Conservation (phyloP, 441 rosid species). For the Erysimum pusillum region DNA sequence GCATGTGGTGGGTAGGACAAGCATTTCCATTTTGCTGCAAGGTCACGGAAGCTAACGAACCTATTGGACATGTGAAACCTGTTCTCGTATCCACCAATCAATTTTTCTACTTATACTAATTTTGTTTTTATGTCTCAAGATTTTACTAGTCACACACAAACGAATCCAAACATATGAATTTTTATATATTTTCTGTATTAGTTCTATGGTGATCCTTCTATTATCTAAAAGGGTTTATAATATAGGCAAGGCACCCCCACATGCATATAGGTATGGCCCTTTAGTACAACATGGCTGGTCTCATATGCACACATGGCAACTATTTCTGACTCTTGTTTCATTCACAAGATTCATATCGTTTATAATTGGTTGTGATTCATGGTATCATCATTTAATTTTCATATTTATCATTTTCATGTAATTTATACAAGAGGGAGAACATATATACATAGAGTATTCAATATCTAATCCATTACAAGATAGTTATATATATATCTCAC, state of each 20-base stretch:
- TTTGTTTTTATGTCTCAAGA: constrained; percentile 31
- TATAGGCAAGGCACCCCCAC: constrained; percentile 14
- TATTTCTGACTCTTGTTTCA: constrained; percentile 35
- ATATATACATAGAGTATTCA: background rate
- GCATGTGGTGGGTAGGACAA: constrained; percentile 40
- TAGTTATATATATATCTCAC: background rate
- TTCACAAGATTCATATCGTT: constrained; percentile 27
- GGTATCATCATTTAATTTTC: constrained; percentile 1
- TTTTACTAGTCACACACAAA: constrained; percentile 14
- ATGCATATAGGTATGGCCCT: constrained; percentile 35
- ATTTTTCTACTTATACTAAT: constrained; percentile 9
- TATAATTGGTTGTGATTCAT: constrained; percentile 27
- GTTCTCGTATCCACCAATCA: constrained; percentile 34
- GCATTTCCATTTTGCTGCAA: constrained; percentile 22
- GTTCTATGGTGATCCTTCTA: constrained; percentile 10
- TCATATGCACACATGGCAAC: constrained; percentile 40
- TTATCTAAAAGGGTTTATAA: constrained; percentile 1
- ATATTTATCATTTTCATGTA: background rate
- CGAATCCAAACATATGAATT: constrained; percentile 1
- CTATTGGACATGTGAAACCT: constrained; percentile 20
- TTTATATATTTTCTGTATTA: constrained; percentile 1
- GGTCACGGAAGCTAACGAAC: constrained; percentile 13
- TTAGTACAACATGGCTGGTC: constrained; percentile 28
- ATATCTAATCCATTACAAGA: background rate
- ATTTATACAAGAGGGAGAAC: background rate